Evolutionary conservation across 139 green algal genomes (phyloP).

Genomic region (Chlorella sp.): DNA sequence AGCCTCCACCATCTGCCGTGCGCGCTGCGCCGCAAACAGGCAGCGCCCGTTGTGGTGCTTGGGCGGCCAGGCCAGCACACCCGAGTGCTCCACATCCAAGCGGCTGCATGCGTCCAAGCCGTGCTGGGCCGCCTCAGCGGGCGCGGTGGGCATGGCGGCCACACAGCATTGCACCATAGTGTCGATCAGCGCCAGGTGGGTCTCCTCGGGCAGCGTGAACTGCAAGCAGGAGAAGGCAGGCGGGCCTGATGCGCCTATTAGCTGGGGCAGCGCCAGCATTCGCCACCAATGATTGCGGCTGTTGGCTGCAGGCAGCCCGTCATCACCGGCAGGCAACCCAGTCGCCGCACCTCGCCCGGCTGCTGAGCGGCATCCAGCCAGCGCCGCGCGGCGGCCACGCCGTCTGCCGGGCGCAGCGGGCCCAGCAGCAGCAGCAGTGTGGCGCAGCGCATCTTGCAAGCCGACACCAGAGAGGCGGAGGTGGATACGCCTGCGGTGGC

Average conservation of each 20-base stretch:
- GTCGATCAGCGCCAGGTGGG: conserved; percentile 23
- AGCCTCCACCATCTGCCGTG: conserved; percentile 3
- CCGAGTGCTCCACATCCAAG: background rate
- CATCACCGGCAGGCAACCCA: no score
- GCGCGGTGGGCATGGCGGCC: background rate
- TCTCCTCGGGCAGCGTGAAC: conserved; percentile 17
- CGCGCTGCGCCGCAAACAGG: conserved; percentile 14
- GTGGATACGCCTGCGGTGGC: conserved; percentile 1
- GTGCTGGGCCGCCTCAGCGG: background rate
- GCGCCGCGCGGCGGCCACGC: background rate
- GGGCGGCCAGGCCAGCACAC: conserved; percentile 15
- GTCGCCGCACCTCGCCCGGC: background rate
- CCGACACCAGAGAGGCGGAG: conserved; percentile 14
- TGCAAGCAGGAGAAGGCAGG: conserved; percentile 21
- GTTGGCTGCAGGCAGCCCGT: no score
- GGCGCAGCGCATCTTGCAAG: conserved; percentile 36
- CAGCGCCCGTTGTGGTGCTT: conserved; percentile 19
- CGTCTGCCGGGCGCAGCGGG: conserved; percentile 22
- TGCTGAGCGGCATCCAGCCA: conserved; percentile 14
- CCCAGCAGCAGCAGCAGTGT: conserved; percentile 35
- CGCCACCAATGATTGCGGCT: no score
- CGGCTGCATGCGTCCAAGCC: background rate
- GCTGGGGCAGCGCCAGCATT: no score
- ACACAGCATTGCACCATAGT: conserved; percentile 15
- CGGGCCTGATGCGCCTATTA: no score